Evolutionary conservation across 2,329 filamentous ascomycete genomes (phyloP).

Genomic region (Trichoderma citrinoviride): DNA sequence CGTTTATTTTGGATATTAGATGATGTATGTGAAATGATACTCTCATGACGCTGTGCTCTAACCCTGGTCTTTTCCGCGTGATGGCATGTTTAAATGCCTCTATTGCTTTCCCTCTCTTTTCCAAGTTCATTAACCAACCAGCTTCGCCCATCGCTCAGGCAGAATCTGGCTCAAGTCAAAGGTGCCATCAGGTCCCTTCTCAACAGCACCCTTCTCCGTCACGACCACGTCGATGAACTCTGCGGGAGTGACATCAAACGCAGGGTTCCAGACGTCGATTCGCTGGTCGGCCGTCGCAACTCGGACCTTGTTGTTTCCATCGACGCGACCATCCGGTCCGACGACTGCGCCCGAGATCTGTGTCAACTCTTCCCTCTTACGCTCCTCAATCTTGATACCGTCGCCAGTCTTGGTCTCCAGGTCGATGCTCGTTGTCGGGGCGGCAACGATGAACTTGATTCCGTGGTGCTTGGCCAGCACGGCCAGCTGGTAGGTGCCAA

Average conservation of each 20-base stretch:
- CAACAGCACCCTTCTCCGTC: slow-evolving; percentile 84
- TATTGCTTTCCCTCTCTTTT: not conserved
- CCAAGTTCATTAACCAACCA: slow-evolving; percentile 24
- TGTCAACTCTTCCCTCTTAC: slow-evolving; percentile 77
- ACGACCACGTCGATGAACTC: slow-evolving; percentile 89
- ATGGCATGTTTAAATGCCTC: not conserved
- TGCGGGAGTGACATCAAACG: slow-evolving; percentile 91
- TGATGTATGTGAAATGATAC: not conserved
- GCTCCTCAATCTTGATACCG: slow-evolving; percentile 87
- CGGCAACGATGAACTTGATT: slow-evolving; percentile 91
- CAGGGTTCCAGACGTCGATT: slow-evolving; percentile 92
- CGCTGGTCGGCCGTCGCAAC: slow-evolving; percentile 76
- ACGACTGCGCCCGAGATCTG: slow-evolving; percentile 76
- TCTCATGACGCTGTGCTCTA: not conserved
- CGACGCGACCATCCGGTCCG: slow-evolving; percentile 59
- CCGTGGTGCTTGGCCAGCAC: slow-evolving; percentile 87
- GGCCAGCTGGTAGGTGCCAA: slow-evolving; percentile 89
- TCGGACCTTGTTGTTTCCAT: slow-evolving; percentile 61
- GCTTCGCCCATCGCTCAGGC: slow-evolving; percentile 52
- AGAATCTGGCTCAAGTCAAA: slow-evolving; percentile 64
- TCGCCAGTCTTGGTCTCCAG: slow-evolving; percentile 72
- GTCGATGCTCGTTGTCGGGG: slow-evolving; percentile 92
- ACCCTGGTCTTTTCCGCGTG: not conserved
- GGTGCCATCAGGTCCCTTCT: slow-evolving; percentile 67
- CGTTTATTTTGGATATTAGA: not conserved